Evolutionary conservation across 176 grass and related monocot species (phyloP).

Genomic region (Eragrostis nindensis): DNA sequence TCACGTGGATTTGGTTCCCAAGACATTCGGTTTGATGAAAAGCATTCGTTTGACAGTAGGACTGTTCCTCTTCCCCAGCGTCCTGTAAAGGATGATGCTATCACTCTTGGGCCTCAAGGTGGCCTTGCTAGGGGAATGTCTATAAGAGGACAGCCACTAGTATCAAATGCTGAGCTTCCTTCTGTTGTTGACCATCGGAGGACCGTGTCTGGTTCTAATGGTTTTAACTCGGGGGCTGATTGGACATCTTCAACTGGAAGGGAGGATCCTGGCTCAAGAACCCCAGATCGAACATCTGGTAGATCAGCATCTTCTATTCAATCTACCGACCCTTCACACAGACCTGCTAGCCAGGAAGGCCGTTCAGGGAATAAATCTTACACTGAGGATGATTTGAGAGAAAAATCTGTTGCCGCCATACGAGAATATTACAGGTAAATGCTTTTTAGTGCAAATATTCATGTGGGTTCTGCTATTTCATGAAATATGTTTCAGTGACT

Average conservation of each 20-base stretch:
- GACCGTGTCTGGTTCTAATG: slow-evolving; percentile 55
- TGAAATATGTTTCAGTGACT: slow-evolving; percentile 16
- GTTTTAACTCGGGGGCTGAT: slow-evolving; percentile 48
- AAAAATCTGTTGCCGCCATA: slow-evolving; percentile 85
- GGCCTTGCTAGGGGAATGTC: slow-evolving; percentile 88
- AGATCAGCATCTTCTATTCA: slow-evolving; percentile 45
- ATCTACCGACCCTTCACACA: slow-evolving; percentile 58
- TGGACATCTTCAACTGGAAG: slow-evolving; percentile 44
- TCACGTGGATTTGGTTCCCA: slow-evolving; percentile 59
- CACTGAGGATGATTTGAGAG: slow-evolving; percentile 61
- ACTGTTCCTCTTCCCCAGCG: slow-evolving; percentile 74
- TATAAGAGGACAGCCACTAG: slow-evolving; percentile 65
- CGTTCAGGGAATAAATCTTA: slow-evolving; percentile 59
- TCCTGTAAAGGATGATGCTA: slow-evolving; percentile 59
- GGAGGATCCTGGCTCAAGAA: slow-evolving; percentile 48
- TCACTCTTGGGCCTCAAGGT: slow-evolving; percentile 91
- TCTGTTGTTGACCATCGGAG: slow-evolving; percentile 56
- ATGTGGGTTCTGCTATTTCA: not conserved
- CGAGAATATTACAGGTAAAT: slow-evolving; percentile 88
- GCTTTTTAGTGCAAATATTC: not conserved
- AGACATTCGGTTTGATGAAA: slow-evolving; percentile 77
- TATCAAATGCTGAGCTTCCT: slow-evolving; percentile 56
- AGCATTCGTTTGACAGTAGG: slow-evolving; percentile 65
- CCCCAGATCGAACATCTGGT: slow-evolving; percentile 46
- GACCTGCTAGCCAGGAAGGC: slow-evolving; percentile 50